A percentile compares a stretch with the other conserved stretches of the same genome.
Conservation (phyloP, 2,329 filamentous ascomycete genomes). For the Pseudomassariella vexata region DNA sequence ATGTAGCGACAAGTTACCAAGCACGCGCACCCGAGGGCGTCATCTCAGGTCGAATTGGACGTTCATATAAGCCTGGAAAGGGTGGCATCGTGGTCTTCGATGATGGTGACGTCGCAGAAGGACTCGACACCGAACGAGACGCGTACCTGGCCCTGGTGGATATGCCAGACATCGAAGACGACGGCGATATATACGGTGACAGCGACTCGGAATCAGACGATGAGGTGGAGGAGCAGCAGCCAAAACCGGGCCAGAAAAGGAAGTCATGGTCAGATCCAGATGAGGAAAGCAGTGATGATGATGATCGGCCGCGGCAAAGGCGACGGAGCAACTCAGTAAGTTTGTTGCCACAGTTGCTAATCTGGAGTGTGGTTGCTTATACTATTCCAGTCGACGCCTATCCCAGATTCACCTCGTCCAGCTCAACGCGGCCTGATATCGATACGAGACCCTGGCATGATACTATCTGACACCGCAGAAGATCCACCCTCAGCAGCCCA, state of each 20-base stretch:
- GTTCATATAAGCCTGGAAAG: slow-evolving; percentile 67
- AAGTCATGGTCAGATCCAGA: slow-evolving; percentile 73
- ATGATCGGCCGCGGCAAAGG: slow-evolving; percentile 71
- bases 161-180: slow-evolving; percentile 85
- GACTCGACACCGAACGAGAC: slow-evolving; percentile 65
- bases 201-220: slow-evolving; percentile 52
- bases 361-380: no score
- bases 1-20: slow-evolving; percentile 39
- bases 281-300: slow-evolving; percentile 65
- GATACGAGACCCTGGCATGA: slow-evolving; percentile 39
- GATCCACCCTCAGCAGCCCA: slow-evolving; percentile 55
- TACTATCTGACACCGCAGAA: slow-evolving; percentile 41
- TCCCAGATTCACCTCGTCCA: slow-evolving; percentile 59
- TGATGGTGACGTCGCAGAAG: slow-evolving; percentile 89
- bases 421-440: slow-evolving; percentile 55
- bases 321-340: slow-evolving; percentile 83
- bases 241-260: slow-evolving; percentile 59
- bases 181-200: slow-evolving; percentile 56
- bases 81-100: slow-evolving; percentile 93
- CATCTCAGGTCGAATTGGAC: slow-evolving; percentile 64
- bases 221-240: slow-evolving; percentile 44
- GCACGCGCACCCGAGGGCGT: slow-evolving; percentile 59
- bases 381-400: slow-evolving; percentile 54
- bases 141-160: slow-evolving; percentile 81
- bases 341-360: no score